Conservation (phyloP, 2,329 filamentous ascomycete genomes). For the Pseudopyrenochaeta lycopersici region DNA sequence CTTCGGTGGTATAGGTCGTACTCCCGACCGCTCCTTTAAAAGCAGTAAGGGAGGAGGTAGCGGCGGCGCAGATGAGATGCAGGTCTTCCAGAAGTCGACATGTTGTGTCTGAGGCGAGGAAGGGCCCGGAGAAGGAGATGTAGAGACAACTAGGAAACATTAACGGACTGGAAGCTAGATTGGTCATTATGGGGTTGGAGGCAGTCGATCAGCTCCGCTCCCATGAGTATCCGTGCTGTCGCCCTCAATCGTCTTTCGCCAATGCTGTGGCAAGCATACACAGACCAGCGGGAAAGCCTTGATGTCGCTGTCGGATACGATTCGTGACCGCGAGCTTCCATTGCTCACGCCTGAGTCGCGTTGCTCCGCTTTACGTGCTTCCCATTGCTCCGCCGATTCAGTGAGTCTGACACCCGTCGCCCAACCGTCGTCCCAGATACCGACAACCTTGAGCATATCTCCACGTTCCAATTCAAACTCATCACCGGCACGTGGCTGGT, state of each 20-base stretch:
- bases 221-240: slow-evolving; percentile 60
- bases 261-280: slow-evolving; percentile 93
- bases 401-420: slow-evolving; percentile 88
- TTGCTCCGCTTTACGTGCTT: slow-evolving; percentile 76
- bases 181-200: slow-evolving; percentile 39
- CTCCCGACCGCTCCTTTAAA: slow-evolving; percentile 12
- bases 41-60: slow-evolving; percentile 2
- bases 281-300: slow-evolving; percentile 98
- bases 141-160: slow-evolving; percentile 34
- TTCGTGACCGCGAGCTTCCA: slow-evolving; percentile 61
- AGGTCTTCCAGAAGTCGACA: slow-evolving; percentile 4
- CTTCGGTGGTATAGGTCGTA: slow-evolving; percentile 27
- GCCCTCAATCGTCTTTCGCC: slow-evolving; percentile 95
- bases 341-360: slow-evolving; percentile 94
- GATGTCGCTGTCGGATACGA: slow-evolving; percentile 74
- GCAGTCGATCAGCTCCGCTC: slow-evolving; percentile 44
- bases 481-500: slow-evolving; percentile 90
- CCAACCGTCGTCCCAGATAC: slow-evolving; percentile 99
- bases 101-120: slow-evolving; percentile 10
- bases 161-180: slow-evolving; percentile 27
- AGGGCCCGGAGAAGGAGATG: slow-evolving; percentile 22
- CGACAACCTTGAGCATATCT: slow-evolving; percentile 97
- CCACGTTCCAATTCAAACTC: slow-evolving; percentile 93
- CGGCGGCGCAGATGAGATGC: slow-evolving; percentile 13
- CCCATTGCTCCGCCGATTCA: slow-evolving; percentile 89